Percentiles rank a stretch among this genome's conserved stretches.
phyloP scores from a whole-genome alignment of 2,329 filamentous ascomycete species.

The Dothideomycetidae sp. region DNA sequence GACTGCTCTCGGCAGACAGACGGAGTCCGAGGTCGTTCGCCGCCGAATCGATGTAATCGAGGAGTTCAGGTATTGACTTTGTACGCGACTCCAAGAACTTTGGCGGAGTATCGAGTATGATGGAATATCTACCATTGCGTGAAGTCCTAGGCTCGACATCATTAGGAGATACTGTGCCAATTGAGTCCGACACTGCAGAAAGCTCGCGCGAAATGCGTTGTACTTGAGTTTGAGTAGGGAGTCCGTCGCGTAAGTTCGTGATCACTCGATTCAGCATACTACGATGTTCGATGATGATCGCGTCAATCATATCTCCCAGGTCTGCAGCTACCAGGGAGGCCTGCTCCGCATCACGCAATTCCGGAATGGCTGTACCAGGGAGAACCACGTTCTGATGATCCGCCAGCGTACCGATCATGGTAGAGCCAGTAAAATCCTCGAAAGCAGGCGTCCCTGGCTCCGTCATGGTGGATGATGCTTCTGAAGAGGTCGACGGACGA shows the following conservation, averaged over 20 bases:
- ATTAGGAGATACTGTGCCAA: conserved; percentile 12
- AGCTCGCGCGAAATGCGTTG: conserved; percentile 18
- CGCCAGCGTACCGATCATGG: conserved; percentile 10
- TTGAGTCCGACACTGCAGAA: conserved; percentile 14
- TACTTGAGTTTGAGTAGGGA: conserved; percentile 13
- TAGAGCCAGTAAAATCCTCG: conserved; percentile 4
- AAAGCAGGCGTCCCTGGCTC: conserved; percentile 10
- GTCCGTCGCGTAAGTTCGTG: conserved; percentile 21
- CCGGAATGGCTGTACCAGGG: conserved; percentile 10
- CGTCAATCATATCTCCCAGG: conserved; percentile 26
- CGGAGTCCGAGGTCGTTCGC: conserved; percentile 23
- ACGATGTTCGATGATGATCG: conserved; percentile 28
- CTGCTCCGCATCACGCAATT: conserved; percentile 12
- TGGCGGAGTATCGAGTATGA: conserved; percentile 20
- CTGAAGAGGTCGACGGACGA: conserved; percentile 5
- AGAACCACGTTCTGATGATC: conserved; percentile 12
- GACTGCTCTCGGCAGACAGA: conserved; percentile 18
- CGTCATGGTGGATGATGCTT: conserved; percentile 8
- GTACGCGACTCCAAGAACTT: conserved; percentile 15
- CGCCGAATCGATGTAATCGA: conserved; percentile 24
- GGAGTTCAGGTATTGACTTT: conserved; percentile 22
- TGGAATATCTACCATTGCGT: conserved; percentile 7
- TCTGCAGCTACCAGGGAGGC: conserved; percentile 22
- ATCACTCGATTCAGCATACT: conserved; percentile 27
- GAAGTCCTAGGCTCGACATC: conserved; percentile 15